These are phyloP conservation scores for Aspergillus sp. DNA, from an alignment of 2,329 filamentous ascomycete genomes.

Conservation along the genomic window DNA sequence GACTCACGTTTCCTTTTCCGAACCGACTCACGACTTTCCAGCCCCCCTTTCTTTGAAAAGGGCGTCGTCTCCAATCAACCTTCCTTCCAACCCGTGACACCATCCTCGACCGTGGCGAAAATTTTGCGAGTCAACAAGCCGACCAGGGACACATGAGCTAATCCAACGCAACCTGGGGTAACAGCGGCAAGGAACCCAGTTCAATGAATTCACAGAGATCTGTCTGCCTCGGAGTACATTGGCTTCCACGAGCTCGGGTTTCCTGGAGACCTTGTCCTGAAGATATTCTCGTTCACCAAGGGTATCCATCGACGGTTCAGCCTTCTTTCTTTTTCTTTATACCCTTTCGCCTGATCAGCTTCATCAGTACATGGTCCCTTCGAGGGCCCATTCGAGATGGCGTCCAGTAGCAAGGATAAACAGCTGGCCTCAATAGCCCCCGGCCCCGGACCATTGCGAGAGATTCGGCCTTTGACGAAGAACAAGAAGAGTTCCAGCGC, in stretches of 20 bases:
- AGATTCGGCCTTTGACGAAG: slow-evolving; percentile 22
- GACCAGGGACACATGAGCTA: neutral
- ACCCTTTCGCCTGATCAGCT: neutral
- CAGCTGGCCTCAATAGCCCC: slow-evolving; percentile 31
- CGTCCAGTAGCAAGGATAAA: slow-evolving; percentile 20
- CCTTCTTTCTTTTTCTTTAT: neutral
- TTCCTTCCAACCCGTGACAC: neutral
- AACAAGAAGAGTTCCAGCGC: slow-evolving; percentile 39
- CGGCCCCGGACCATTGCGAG: slow-evolving; percentile 20
- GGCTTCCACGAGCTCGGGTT: neutral
- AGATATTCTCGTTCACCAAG: neutral
- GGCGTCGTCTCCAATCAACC: neutral
- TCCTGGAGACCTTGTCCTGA: neutral
- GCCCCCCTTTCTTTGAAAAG: neutral
- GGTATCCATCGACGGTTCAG: neutral
- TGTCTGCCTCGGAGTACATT: neutral
- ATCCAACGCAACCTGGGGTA: neutral
- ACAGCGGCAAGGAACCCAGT: neutral
- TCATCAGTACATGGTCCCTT: too few relatives aligned
- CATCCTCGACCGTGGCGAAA: neutral
- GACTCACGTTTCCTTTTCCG: neutral
- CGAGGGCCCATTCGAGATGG: slow-evolving; percentile 11
- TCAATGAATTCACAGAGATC: neutral
- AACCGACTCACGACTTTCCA: neutral
- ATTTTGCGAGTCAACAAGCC: neutral